Conservation (phyloP, 345 rosid species). For the Lumnitzera racemosa region DNA sequence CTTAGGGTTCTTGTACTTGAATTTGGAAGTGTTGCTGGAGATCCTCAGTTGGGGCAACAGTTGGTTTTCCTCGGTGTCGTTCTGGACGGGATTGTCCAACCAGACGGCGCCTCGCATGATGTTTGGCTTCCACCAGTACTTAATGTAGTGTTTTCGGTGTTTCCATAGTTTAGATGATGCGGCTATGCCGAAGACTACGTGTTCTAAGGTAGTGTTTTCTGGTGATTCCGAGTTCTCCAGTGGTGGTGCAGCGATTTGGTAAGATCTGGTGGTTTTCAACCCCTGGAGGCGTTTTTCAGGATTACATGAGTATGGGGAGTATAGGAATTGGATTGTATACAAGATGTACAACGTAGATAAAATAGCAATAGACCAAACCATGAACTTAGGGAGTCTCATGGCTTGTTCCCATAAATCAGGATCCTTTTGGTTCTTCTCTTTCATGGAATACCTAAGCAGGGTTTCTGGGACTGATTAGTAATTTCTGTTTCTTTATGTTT, state of each 20-base stretch:
- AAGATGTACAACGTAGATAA: no score
- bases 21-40: conserved; percentile 42
- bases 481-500: no score
- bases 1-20: conserved; percentile 30
- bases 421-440: no score
- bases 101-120: conserved; percentile 63
- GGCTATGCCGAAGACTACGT: conserved; percentile 68
- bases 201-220: conserved; percentile 32
- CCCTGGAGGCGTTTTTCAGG: no score
- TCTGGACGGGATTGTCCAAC: conserved; percentile 39
- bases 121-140: conserved; percentile 61
- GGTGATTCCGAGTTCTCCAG: background rate
- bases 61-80: conserved; percentile 10
- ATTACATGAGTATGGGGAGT: no score
- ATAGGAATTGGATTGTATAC: no score
- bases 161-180: conserved; percentile 63
- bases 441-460: no score
- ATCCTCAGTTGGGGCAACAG: conserved; percentile 40
- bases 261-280: no score
- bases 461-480: background rate
- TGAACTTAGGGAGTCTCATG: no score
- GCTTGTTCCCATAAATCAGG: no score
- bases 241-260: no score
- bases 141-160: conserved; percentile 50
- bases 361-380: no score